Evolutionary conservation across 2,329 filamentous ascomycete species (phyloP), one percentile per base, ranked within the genome.

Genomic region (Claviceps citrina): DNA sequence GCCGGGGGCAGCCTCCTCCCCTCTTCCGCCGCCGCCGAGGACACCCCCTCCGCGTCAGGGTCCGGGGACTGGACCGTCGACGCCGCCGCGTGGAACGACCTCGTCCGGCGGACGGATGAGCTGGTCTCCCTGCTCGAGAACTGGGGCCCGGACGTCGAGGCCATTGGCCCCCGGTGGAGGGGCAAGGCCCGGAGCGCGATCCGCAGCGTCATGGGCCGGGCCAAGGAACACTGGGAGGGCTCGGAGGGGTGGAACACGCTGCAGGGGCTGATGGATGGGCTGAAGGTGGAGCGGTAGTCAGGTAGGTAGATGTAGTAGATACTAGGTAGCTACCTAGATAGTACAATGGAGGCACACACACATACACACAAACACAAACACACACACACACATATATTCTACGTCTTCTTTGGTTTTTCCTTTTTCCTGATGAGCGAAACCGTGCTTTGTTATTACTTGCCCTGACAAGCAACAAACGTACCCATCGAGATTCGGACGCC

Each of bases 141-240:
- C 56, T 77, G 86, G 50, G 83, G 83, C 0, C 63, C 67, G 0
- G 68, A 73, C 47, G 68, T 76, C 16, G 75, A 78, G 46, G 54
- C 75, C 24, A 77, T 95, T 2, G 84, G 84, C 2, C 72, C 71
- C 43, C 79, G 78, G 52, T 98, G 91, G 91, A 82, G 75, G 58
- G 83, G 83, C 47, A 96, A 94, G 70, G 84, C 84, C 0, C 70
- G 84, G 51, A 93, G 76, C 56, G 87, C 87, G 9, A 69, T 94
- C 2, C 69, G 86, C 40, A 85, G 83, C 38, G 79, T 96, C 6
- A 71, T 93, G 68, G 81, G 85, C 0, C 81, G 82, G 54, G 87
- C 74, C 0, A 87, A 76, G 63, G 81, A 84, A 52, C 71, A 60
- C 10, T 95, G 87, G 85, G 86, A 94, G 60, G 85, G 73, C 9